A percentile compares a stretch with the other conserved stretches of the same genome.
Evolutionary conservation across 345 rosid species (phyloP).

Genomic region (Litchi chinensis): DNA sequence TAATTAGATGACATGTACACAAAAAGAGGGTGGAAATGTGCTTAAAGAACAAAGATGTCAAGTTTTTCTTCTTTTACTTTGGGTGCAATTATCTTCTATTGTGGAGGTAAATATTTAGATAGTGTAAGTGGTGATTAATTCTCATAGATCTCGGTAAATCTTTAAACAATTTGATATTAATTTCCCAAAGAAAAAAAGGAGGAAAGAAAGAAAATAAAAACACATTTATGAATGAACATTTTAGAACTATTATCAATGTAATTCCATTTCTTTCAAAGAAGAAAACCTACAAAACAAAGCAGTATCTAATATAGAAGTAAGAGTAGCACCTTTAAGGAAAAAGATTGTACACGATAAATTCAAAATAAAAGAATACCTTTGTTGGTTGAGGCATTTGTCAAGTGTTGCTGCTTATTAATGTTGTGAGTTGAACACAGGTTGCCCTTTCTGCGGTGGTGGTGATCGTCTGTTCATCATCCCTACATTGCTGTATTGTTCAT

Average conservation of each 20-base stretch:
- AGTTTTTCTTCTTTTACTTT: no score
- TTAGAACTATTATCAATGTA: not conserved
- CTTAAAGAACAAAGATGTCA: no score
- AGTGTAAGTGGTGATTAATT: no score
- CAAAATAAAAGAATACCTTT: not conserved
- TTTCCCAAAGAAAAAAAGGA: no score
- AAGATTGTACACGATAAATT: not conserved
- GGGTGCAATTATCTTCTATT: no score
- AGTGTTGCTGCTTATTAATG: not conserved
- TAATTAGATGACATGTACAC: no score
- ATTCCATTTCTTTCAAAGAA: not conserved
- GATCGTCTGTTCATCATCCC: slow-evolving; percentile 21
- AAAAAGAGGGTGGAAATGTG: no score
- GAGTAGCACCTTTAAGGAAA: not conserved
- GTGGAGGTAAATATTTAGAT: no score
- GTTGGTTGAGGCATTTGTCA: not conserved
- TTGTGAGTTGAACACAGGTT: slow-evolving; percentile 15
- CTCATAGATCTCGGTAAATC: no score
- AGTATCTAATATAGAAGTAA: slow-evolving; percentile 3
- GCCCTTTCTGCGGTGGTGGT: slow-evolving; percentile 16
- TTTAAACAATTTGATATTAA: no score
- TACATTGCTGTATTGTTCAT: slow-evolving; percentile 26
- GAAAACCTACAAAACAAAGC: slow-evolving; percentile 7
- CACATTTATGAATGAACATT: not conserved
- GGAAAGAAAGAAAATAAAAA: no score